These are phyloP conservation scores for grape (Vitis vinifera) DNA, from an alignment of 164 flowering plant species.

Conservation along the genomic window DNA sequence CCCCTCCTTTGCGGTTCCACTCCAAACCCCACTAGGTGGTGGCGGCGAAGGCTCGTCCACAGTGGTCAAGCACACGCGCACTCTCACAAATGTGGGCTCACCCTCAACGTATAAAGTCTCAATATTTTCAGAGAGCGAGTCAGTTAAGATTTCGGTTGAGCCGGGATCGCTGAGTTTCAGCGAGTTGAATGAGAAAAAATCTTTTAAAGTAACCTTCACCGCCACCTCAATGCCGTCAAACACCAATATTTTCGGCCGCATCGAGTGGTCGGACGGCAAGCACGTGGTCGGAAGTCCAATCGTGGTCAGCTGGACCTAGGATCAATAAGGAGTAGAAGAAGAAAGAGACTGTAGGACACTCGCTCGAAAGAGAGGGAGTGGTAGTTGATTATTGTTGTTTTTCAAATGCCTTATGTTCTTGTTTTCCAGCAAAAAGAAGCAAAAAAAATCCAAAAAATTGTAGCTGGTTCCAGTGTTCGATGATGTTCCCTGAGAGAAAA, in stretches of 20 bases:
- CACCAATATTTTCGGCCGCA: slow-evolving; percentile 35
- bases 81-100: slow-evolving; percentile 54
- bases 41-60: slow-evolving; percentile 10
- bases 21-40: slow-evolving; percentile 17
- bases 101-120: slow-evolving; percentile 48
- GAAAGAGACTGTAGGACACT: neutral
- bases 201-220: slow-evolving; percentile 52
- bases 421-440: no score
- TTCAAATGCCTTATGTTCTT: no score
- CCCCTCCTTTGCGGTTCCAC: slow-evolving; percentile 61
- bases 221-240: slow-evolving; percentile 36
- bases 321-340: neutral
- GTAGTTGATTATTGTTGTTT: no score
- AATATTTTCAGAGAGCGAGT: slow-evolving; percentile 13
- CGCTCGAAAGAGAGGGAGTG: neutral
- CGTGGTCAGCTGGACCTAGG: slow-evolving; percentile 51
- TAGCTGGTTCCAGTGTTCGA: no score
- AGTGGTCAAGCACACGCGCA: slow-evolving; percentile 44
- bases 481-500: no score
- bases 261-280: slow-evolving; percentile 68
- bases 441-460: no score
- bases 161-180: slow-evolving; percentile 43
- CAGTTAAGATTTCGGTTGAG: slow-evolving; percentile 44
- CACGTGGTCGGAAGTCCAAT: slow-evolving; percentile 59
- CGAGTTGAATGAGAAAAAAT: slow-evolving; percentile 36